Evolutionary conservation across 192 early-diverging fungal genomes (phyloP).

Genomic region (Jimgerdemannia flammicorona): DNA sequence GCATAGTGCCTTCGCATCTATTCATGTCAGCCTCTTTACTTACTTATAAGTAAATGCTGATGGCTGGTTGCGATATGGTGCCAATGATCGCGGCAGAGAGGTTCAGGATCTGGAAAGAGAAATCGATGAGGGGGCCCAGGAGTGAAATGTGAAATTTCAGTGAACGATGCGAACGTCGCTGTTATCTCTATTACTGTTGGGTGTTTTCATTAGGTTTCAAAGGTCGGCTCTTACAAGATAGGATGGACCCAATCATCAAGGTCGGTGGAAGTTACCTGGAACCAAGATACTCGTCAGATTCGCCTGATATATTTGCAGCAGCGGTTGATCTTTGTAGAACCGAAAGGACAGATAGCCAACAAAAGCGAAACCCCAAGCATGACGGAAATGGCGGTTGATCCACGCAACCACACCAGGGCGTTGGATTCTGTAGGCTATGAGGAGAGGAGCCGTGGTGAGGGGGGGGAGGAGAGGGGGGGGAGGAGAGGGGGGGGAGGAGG

Average conservation of each 20-base stretch:
- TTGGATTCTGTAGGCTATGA: neutral
- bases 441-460: neutral
- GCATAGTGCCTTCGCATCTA: no score
- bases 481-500: no score
- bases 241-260: no score
- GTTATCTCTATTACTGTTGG: neutral
- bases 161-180: neutral
- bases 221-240: no score
- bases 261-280: neutral
- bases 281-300: neutral
- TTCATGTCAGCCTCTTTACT: neutral
- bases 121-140: neutral
- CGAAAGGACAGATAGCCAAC: neutral
- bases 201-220: no score
- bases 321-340: neutral
- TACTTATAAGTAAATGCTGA: neutral
- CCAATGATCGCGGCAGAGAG: neutral
- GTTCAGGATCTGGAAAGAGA: neutral
- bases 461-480: no score
- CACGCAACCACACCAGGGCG: neutral
- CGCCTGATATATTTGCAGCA: neutral
- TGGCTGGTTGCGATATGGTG: neutral
- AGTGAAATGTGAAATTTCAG: neutral
- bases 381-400: neutral
- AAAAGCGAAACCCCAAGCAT: neutral